These are phyloP conservation scores for Globisporangium canariense DNA, from an alignment of 352 stramenopile genomes.

Conservation along the genomic window DNA sequence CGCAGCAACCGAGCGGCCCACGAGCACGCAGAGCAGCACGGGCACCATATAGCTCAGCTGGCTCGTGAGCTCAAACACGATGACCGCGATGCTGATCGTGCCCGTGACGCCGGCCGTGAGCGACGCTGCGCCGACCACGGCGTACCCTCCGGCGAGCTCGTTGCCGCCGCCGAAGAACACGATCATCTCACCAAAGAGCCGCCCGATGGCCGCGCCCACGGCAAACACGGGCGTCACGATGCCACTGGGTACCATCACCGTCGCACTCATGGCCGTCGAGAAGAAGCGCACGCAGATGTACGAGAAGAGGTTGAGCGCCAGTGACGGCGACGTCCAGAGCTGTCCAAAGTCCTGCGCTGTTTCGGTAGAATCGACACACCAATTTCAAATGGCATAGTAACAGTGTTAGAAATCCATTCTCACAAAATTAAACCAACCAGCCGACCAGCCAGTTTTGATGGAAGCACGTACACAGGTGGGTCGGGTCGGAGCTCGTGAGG, in stretches of 20 bases:
- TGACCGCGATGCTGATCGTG: conserved; percentile 78
- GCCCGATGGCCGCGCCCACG: conserved; percentile 81
- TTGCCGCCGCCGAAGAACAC: conserved; percentile 47
- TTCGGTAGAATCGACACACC: no score
- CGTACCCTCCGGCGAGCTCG: conserved; percentile 64
- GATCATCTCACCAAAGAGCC: conserved; percentile 87
- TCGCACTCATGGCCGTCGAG: conserved; percentile 71
- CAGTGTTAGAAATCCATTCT: neutral
- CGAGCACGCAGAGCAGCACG: conserved; percentile 75
- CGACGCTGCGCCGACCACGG: conserved; percentile 74
- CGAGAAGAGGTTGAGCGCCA: conserved; percentile 61
- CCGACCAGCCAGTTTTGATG: neutral
- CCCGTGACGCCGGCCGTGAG: conserved; percentile 80
- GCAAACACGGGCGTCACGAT: conserved; percentile 92
- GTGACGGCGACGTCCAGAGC: conserved; percentile 58
- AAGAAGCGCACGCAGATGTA: conserved; percentile 79
- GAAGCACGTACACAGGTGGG: conserved; percentile 26
- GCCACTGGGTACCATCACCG: conserved; percentile 84
- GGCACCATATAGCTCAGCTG: conserved; percentile 90
- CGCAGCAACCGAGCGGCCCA: conserved; percentile 59
- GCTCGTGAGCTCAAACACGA: conserved; percentile 86
- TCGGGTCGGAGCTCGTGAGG: conserved; percentile 31
- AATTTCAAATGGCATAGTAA: neutral
- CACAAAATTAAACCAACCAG: neutral
- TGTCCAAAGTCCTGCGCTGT: conserved; percentile 38